Base-by-base conservation (phyloP, 1,139 yeast genomes). In the Magnusiomyces tetraspermus region DNA sequence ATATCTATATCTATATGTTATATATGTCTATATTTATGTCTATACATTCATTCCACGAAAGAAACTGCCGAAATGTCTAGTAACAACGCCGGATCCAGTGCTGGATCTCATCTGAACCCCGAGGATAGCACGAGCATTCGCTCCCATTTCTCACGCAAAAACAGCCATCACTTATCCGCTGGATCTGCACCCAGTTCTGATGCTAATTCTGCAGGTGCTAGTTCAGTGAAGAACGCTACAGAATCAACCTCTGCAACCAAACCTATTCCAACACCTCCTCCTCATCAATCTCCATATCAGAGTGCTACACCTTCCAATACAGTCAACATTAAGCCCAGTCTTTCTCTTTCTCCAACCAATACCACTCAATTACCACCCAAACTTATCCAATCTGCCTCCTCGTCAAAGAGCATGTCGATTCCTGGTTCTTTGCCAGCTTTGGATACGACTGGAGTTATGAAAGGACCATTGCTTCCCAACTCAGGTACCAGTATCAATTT, bases 101-200 rank as follows among this genome's bases (percentile, higher is more conserved):
- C 24, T 40, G 43, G n/a, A n/a, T n/a, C n/a, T n/a, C n/a, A n/a
- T n/a, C n/a, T n/a, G n/a, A n/a, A n/a, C n/a, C n/a, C 43, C 22
- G 15, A 19, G 10, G 24, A 22, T 17, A 15, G 26, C 45, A 23
- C 31, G 45, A 15, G 15, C 31, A 22, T n/a, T n/a, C 48, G 21
- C 33, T 30, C n/a, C 28, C 48, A 45, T 31, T 41, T 31, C 21
- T 45, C 48, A 15, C 30, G 33, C 13, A 45, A 45, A 23, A 41
- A 45, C 26, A 45, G 48, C 40, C 48, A 45, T 17, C 48, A 45
- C 26, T 23, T 45, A n/a, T n/a, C n/a, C n/a, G n/a, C n/a, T n/a
- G n/a, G n/a, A n/a, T 10, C 15, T n/a, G 40, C 19, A n/a, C n/a
- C n/a, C n/a, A n/a, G n/a, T n/a, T n/a, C n/a, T n/a, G n/a, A n/a